Base-by-base conservation (phyloP, 2,329 filamentous ascomycete species). In the Paraconiothyrium sp. region DNA sequence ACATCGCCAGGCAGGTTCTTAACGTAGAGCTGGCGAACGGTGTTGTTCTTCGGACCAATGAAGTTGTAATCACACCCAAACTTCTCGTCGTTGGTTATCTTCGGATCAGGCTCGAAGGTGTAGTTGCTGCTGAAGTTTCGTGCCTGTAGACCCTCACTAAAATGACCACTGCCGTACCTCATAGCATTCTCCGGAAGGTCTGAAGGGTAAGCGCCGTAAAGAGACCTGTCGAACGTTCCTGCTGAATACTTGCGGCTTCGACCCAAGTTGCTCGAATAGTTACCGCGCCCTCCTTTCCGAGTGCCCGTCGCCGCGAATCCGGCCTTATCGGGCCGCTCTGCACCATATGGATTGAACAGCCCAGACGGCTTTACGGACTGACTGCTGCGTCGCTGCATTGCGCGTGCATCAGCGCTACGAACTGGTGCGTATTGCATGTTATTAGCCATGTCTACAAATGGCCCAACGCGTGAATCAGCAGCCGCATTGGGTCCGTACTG, bases 371-470 rank as follows among this genome's bases (percentile, higher is more conserved):
- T 63, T 1, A 44, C 44, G 8, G 52, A 51, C n/a, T 62, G 60
- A 51, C 59, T 67, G n/a, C 51, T 54, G 30, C 60, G 66, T 43
- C 67, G 67, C 35, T 49, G 20, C 43, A 61, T 49, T 22, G 48
- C 60, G 16, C 60, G 60, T 54, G 57, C 16, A 27, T 69, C 67
- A 37, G 62, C 47, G 8, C 63, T 48, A 20, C 65, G 66, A 34
- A 49, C 16, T 3, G 50, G 44, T 20, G 57, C 11, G 54, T 69
- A 68, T 41, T 67, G 60, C n/a, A 64, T 24, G 37, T 62, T 66
- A 58, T 76, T 77, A 1, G 73, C 73, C 69, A 75, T 66, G 41
- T 78, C 70, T 2, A 64, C 67, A 54, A 77, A 73, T 4, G 65
- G 67, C 22, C 50, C 54, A 16, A 55, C 58, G 22, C 67, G 61